phyloP scores from a whole-genome alignment of 345 rosid species.

The Salix suchowensis region DNA sequence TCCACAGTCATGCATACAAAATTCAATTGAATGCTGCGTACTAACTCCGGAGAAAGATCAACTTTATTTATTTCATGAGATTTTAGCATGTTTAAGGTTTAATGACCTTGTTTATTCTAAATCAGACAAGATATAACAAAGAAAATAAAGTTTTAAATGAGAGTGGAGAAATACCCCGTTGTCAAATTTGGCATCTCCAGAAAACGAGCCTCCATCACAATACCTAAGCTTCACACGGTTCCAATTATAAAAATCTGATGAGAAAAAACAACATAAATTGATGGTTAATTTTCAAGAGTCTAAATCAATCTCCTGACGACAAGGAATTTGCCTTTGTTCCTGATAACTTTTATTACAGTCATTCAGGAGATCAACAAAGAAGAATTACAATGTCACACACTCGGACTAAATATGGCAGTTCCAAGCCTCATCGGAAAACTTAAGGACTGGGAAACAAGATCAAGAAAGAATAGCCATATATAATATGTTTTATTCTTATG shows the following conservation, averaged over 20 bases:
- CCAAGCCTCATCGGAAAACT: no score
- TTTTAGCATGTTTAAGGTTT: neutral
- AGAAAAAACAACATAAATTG: neutral
- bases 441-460: no score
- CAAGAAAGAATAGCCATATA: no score
- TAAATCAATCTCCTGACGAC: no score
- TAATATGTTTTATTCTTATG: no score
- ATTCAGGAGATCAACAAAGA: no score
- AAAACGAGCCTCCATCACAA: conserved; percentile 95
- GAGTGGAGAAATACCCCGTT: conserved; percentile 56
- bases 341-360: no score
- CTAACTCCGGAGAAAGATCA: neutral
- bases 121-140: neutral
- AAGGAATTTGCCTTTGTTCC: no score
- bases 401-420: no score
- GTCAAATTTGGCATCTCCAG: conserved; percentile 56
- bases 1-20: conserved; percentile 8
- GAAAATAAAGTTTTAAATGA: neutral
- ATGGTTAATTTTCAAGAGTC: neutral
- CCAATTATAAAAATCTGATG: conserved; percentile 93
- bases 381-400: no score
- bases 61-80: neutral
- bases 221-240: conserved; percentile 88
- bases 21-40: neutral
- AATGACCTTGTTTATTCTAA: neutral